Percentiles rank a stretch among this genome's conserved stretches.
phyloP scores from a whole-genome alignment of 225 moss, liverwort and hornwort species.

The Marchantia polymorpha region DNA sequence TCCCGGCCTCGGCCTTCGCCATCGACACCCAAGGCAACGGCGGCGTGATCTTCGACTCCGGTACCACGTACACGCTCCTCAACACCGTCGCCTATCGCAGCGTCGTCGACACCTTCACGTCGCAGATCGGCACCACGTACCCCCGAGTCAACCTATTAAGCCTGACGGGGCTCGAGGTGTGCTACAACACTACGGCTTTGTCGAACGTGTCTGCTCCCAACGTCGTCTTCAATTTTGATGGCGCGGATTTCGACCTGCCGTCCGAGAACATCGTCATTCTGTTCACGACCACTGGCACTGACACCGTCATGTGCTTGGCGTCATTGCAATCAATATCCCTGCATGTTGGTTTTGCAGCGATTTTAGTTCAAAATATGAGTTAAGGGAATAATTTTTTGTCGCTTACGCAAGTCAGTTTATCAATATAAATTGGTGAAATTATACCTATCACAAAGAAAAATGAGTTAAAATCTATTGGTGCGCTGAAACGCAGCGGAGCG shows the following conservation, averaged over 20 bases:
- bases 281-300: background rate
- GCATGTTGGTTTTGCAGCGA: too few relatives aligned
- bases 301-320: conserved; percentile 29
- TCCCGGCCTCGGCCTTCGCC: conserved; percentile 26
- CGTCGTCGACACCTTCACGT: background rate
- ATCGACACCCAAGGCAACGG: conserved; percentile 19
- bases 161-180: too few relatives aligned
- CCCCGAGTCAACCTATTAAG: background rate
- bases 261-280: conserved; percentile 13
- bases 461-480: too few relatives aligned
- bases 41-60: conserved; percentile 39
- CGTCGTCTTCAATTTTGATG: conserved; percentile 19
- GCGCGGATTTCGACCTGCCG: conserved; percentile 27
- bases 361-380: too few relatives aligned
- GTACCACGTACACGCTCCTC: conserved; percentile 35
- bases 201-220: background rate
- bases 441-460: too few relatives aligned
- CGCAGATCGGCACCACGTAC: background rate
- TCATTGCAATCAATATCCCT: too few relatives aligned
- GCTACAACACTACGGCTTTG: conserved; percentile 14
- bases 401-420: too few relatives aligned
- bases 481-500: too few relatives aligned
- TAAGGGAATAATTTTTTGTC: too few relatives aligned
- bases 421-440: too few relatives aligned
- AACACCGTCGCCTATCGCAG: conserved; percentile 12